phyloP scores from a whole-genome alignment of 345 rosid species.

The Hibiscus tridactylites region DNA sequence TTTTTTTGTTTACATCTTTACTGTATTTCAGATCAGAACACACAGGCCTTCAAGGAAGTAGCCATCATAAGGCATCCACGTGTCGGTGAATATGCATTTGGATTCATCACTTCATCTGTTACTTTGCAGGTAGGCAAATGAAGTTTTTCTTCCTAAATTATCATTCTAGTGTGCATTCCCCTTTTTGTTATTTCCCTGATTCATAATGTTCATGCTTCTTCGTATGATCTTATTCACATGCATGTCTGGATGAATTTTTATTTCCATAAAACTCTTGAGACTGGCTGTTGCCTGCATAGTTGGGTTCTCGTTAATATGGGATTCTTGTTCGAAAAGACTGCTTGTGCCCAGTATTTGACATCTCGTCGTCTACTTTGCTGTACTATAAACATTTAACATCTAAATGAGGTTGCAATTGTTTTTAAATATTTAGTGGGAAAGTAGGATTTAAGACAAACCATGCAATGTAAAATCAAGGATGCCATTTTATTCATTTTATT shows the following conservation, averaged over 20 bases:
- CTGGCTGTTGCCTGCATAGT: neutral
- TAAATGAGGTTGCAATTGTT: neutral
- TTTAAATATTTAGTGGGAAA: neutral
- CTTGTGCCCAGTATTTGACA: neutral
- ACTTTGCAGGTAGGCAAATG: constrained; percentile 60
- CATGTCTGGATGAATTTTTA: neutral
- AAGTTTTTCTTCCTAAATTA: neutral
- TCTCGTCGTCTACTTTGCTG: neutral
- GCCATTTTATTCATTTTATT: neutral
- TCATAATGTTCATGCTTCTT: neutral
- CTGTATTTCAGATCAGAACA: constrained; percentile 70
- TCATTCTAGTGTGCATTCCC: neutral
- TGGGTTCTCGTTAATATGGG: neutral
- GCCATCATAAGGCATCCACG: constrained; percentile 98
- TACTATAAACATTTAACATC: neutral
- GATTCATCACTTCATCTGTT: constrained; percentile 87
- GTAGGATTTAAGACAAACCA: neutral
- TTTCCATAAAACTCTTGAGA: neutral
- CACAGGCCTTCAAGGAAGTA: constrained; percentile 94
- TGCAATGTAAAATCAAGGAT: neutral
- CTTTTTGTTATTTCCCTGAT: constrained; percentile 2
- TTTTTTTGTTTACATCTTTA: constrained; percentile 4
- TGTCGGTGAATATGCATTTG: constrained; percentile 96
- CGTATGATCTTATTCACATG: neutral
- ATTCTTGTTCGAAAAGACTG: neutral